phyloP scores from a whole-genome alignment of 2,329 filamentous ascomycete species.

The Tolypocladium endophyticum region DNA sequence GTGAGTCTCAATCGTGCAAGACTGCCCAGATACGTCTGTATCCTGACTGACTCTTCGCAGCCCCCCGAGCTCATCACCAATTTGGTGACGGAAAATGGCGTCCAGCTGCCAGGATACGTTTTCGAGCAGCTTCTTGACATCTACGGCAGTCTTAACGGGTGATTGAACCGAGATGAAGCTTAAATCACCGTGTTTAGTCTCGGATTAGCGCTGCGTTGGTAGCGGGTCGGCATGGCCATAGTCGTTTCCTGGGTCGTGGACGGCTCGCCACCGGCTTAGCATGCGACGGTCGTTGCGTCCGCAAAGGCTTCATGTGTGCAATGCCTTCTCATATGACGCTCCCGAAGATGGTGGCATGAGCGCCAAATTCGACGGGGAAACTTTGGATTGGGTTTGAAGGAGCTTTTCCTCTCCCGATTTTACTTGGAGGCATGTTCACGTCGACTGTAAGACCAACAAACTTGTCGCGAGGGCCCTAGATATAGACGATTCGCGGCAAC shows the following conservation, averaged over 20 bases:
- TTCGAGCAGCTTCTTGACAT: slow-evolving; percentile 62
- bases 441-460: not conserved
- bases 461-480: not conserved
- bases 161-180: slow-evolving; percentile 4
- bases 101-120: slow-evolving; percentile 59
- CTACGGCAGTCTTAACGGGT: slow-evolving; percentile 31
- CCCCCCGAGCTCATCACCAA: slow-evolving; percentile 60
- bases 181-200: not conserved
- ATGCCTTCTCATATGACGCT: not conserved
- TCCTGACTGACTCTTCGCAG: slow-evolving; percentile 24
- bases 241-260: not conserved
- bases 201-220: not conserved
- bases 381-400: not conserved
- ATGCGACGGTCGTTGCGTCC: not conserved
- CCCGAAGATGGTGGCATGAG: not conserved
- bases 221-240: not conserved
- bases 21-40: not conserved
- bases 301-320: not conserved
- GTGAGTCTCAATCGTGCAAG: slow-evolving; percentile 29
- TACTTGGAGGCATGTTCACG: not conserved
- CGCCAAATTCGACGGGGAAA: not conserved
- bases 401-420: not conserved
- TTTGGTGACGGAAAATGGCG: slow-evolving; percentile 66
- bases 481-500: not conserved
- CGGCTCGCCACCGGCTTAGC: not conserved